Base-by-base conservation (phyloP, 2,329 filamentous ascomycete genomes). In the Aspergillus uvarum region DNA sequence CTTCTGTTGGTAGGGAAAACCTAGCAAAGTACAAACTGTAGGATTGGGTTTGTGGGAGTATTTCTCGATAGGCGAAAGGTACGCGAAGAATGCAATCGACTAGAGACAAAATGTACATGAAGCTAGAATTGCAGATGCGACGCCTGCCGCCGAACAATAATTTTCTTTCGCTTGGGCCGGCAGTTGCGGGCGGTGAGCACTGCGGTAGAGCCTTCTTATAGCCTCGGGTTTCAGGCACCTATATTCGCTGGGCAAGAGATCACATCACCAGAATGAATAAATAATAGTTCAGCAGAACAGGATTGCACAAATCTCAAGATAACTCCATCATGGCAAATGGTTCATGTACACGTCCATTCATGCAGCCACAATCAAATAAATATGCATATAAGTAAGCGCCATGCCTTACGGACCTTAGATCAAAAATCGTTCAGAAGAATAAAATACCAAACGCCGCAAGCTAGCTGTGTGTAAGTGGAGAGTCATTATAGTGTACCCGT, bases 131-230 rank as follows among this genome's bases (percentile, higher is more conserved):
- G 47, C 42, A 26, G 42, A 56, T 35, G 44, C 22, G 47, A 49
- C 21, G 19, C 22, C 21, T 7, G 16, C 49, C 32, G 50, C 47
- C 49, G 26, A 54, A 51, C 65, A 71, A 73, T 73, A 73, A 71
- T 74, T 74, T 74, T 74, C 68, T 69, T 65, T 62, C 58, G 62
- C 64, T 44, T 44, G 61, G 7, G 29, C 47, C 57, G 69, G 72
- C 72, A 74, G 65, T 72, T 65, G 4, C 16, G 7, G 62, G 72
- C 72, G 72, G 72, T 72, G 66, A 55, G 16, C 2, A 35, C 26
- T 58, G 70, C 72, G 72, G 72, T 69, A 24, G 48, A 48, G 7
- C 2, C 12, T 57, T 52, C 65, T 59, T 66, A 47, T 54, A 24
- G 51, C 50, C 19, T 48, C 4, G 44, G n/a, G 19, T 3, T 35